Percentiles rank a stretch among this genome's conserved stretches.
phyloP scores from a whole-genome alignment of 164 flowering plant species.

The Tinospora cordifolia region DNA sequence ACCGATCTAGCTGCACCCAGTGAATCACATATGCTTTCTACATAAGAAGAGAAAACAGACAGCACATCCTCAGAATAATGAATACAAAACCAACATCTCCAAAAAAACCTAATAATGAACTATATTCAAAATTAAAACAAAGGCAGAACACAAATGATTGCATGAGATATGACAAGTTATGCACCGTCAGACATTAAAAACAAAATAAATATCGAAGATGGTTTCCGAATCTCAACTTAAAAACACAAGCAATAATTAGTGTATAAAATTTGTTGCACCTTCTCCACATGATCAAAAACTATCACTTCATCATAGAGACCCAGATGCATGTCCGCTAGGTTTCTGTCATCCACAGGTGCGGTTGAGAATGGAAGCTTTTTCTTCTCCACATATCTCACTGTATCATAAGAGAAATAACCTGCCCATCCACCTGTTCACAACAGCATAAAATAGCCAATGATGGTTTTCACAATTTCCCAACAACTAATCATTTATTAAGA shows the following conservation, averaged over 20 bases:
- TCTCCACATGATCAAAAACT: slow-evolving; percentile 91
- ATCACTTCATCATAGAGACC: slow-evolving; percentile 86
- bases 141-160: background rate
- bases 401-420: slow-evolving; percentile 92
- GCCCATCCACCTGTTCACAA: slow-evolving; percentile 86
- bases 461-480: background rate
- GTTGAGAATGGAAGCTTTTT: slow-evolving; percentile 74
- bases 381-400: slow-evolving; percentile 83
- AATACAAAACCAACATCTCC: background rate
- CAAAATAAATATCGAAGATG: background rate
- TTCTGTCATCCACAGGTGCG: slow-evolving; percentile 84
- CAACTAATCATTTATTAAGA: background rate
- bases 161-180: background rate
- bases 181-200: background rate
- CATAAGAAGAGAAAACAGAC: slow-evolving; percentile 6
- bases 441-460: slow-evolving; percentile 1
- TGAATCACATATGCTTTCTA: slow-evolving; percentile 80
- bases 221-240: background rate
- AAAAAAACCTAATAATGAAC: background rate
- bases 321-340: slow-evolving; percentile 83
- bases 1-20: slow-evolving; percentile 75
- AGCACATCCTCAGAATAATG: slow-evolving; percentile 5
- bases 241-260: background rate
- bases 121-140: too few species aligned
- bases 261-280: slow-evolving; percentile 36